phyloP scores from a whole-genome alignment of 305 asterid genomes.

The Fraxinus sp. region DNA sequence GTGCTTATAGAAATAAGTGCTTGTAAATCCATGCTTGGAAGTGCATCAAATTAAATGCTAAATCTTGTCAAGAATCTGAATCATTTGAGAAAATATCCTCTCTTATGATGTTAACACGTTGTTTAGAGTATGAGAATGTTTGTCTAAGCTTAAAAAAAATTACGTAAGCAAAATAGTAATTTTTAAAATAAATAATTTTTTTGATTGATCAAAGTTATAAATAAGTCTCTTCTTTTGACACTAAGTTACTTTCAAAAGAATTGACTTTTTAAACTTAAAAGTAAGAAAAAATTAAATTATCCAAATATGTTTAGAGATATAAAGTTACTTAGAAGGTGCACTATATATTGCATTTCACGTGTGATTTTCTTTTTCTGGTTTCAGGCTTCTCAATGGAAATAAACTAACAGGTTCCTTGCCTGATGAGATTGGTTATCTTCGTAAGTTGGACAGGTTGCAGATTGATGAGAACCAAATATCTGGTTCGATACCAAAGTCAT shows the following conservation, averaged over 20 bases:
- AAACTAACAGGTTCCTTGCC: constrained; percentile 80
- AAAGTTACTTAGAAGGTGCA: background rate
- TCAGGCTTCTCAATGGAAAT: constrained; percentile 92
- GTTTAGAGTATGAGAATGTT: background rate
- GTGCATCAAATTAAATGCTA: background rate
- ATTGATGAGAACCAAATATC: constrained; percentile 81
- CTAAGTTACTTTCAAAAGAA: background rate
- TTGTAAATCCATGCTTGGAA: background rate
- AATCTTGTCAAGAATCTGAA: background rate
- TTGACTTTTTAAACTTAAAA: background rate
- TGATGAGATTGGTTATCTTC: constrained; percentile 78
- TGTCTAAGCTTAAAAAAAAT: background rate
- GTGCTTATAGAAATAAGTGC: background rate
- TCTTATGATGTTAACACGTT: background rate
- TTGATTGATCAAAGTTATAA: background rate
- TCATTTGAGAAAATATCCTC: background rate
- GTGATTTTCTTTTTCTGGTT: constrained; percentile 19
- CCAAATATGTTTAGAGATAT: background rate
- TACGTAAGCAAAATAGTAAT: background rate
- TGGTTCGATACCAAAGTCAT: constrained; percentile 74
- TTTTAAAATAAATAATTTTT: too few relatives aligned
- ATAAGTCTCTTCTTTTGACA: background rate
- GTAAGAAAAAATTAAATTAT: background rate
- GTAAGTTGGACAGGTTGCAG: constrained; percentile 81
- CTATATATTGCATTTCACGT: background rate